A percentile compares a stretch with the other conserved stretches of the same genome.
Evolutionary conservation across 768 basidiomycete genomes (phyloP).

Genomic region (Lentinula boryana): DNA sequence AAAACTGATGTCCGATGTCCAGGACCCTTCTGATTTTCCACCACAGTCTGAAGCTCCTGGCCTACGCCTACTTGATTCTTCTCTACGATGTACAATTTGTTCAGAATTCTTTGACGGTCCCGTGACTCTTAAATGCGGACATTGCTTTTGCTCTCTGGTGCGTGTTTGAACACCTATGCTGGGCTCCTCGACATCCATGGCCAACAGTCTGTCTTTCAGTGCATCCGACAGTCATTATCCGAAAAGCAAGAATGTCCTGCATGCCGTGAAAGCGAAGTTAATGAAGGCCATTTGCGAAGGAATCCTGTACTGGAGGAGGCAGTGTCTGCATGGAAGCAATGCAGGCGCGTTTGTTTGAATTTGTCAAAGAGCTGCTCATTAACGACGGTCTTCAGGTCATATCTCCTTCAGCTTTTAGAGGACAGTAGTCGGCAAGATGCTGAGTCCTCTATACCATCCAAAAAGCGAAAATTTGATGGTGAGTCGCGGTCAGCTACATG

Average conservation of each 20-base stretch:
- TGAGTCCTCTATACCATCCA: neutral
- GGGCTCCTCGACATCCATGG: neutral
- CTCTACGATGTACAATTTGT: slow-evolving; percentile 73
- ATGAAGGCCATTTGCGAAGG: slow-evolving; percentile 59
- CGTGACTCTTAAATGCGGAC: slow-evolving; percentile 69
- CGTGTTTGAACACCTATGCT: slow-evolving; percentile 15
- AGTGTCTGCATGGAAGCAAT: slow-evolving; percentile 62
- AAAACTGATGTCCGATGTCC: slow-evolving; percentile 27
- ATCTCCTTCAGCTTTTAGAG: slow-evolving; percentile 35
- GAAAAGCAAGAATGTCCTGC: slow-evolving; percentile 65
- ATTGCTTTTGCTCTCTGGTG: slow-evolving; percentile 78
- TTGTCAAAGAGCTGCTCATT: neutral
- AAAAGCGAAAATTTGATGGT: slow-evolving; percentile 15
- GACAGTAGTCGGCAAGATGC: slow-evolving; percentile 18
- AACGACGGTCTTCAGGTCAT: slow-evolving; percentile 26
- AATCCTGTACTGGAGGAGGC: slow-evolving; percentile 69
- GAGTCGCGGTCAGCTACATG: slow-evolving; percentile 13
- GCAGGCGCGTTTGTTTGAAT: slow-evolving; percentile 42
- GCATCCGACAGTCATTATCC: slow-evolving; percentile 55
- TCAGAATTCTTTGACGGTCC: slow-evolving; percentile 69
- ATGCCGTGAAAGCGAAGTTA: slow-evolving; percentile 49
- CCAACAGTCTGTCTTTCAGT: slow-evolving; percentile 34
- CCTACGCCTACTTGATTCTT: slow-evolving; percentile 56
- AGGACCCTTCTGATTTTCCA: slow-evolving; percentile 72
- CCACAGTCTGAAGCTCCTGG: slow-evolving; percentile 34